Evolutionary conservation across 768 basidiomycete species (phyloP).

Genomic region (Boletus barrowsii): DNA sequence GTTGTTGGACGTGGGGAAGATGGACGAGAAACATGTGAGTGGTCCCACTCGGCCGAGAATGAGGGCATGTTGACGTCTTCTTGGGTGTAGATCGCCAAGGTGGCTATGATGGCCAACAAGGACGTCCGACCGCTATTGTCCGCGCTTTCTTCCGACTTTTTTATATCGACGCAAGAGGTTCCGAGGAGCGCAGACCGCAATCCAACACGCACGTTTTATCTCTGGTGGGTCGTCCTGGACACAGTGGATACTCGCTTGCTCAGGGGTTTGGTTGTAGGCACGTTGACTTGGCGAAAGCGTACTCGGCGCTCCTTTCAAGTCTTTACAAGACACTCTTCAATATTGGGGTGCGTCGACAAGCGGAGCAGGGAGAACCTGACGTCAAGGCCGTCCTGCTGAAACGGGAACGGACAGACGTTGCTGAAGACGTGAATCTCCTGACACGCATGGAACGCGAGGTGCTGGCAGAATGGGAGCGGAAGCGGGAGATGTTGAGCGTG

Average conservation of each 20-base stretch:
- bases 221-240: slow-evolving; percentile 58
- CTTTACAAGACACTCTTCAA: slow-evolving; percentile 92
- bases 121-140: slow-evolving; percentile 81
- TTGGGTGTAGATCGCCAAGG: slow-evolving; percentile 77
- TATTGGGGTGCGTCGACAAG: slow-evolving; percentile 66
- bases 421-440: slow-evolving; percentile 66
- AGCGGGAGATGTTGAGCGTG: slow-evolving; percentile 69
- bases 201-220: slow-evolving; percentile 83
- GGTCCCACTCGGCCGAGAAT: neutral
- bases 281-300: slow-evolving; percentile 82
- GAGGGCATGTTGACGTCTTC: neutral
- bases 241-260: neutral
- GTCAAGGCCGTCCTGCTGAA: slow-evolving; percentile 77
- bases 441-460: slow-evolving; percentile 74
- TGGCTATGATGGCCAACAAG: slow-evolving; percentile 89
- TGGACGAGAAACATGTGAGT: slow-evolving; percentile 90
- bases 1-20: slow-evolving; percentile 78
- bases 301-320: slow-evolving; percentile 68
- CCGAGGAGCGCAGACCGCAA: slow-evolving; percentile 89
- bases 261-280: slow-evolving; percentile 52
- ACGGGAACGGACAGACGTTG: slow-evolving; percentile 79
- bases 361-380: slow-evolving; percentile 65
- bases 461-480: slow-evolving; percentile 70
- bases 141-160: slow-evolving; percentile 71
- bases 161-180: slow-evolving; percentile 91